Evolutionary conservation across 768 basidiomycete species (phyloP), one percentile per base, ranked within the genome.

Genomic region (Pleurotus djamor): DNA sequence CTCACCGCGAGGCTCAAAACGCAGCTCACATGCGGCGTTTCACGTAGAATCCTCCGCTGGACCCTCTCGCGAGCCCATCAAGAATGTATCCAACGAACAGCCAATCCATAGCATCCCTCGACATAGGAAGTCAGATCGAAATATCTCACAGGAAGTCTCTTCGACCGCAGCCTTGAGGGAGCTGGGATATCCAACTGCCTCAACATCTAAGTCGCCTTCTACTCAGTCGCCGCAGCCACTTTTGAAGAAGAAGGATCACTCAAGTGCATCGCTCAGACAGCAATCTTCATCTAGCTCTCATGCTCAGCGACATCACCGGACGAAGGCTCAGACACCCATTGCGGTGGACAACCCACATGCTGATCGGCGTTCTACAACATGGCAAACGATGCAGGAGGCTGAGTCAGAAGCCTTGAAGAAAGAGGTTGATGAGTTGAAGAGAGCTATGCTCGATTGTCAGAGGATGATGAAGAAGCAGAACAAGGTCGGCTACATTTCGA

Each of bases 371-470:
- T 28, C 54, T 33, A 12, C n/a, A 17, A 12, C 54, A 17, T 56
- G 54, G 54, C 14, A 44, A n/a, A 41, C 54, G 12, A 28, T n/a
- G 60, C 76, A 80, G 4, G 66, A 71, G 10, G 75, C 80, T 10
- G 85, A 87, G 64, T 77, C 77, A 56, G 80, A 80, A n/a, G 76
- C 75, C 38, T 69, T 87, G 69, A 83, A 77, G 68, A 79, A 76
- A 36, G 87, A 91, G 63, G 65, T 87, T 4, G 86, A 88, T 50
- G 58, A 61, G 4, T 73, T 85, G 61, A 86, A 83, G 69, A 83
- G 76, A 66, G 65, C 78, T 28, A 65, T 76, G 5, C 70, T 74
- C 17, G 80, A 84, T 14, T 72, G 67, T 57, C 84, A 78, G 69
- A 88, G 82, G 63, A 66, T 65, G 0, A 67, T 77, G 0, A 86